phyloP scores from a whole-genome alignment of 805 yeast genomes.

The Grigorovia yakushimaensis region DNA sequence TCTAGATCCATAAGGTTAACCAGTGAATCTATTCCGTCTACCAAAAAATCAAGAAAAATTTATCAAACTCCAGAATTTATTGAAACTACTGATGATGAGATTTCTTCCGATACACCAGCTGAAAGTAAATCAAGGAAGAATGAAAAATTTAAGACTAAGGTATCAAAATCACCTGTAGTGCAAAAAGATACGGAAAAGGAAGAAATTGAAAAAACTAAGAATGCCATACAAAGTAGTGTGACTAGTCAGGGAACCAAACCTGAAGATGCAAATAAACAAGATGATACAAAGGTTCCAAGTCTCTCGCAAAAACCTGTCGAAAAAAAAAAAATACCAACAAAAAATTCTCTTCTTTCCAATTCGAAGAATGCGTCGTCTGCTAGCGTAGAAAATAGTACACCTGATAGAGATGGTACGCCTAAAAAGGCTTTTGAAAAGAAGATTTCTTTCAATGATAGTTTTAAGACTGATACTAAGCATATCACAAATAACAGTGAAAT shows the following conservation, averaged over 20 bases:
- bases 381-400: too few species aligned
- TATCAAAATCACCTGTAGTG: too few species aligned
- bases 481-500: neutral
- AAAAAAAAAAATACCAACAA: too few species aligned
- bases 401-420: too few species aligned
- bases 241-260: neutral
- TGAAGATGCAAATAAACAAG: neutral
- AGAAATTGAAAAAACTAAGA: neutral
- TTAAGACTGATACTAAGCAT: neutral
- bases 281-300: neutral
- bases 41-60: neutral
- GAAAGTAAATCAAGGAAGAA: neutral
- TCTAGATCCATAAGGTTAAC: neutral
- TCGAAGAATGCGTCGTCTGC: too few species aligned
- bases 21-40: neutral
- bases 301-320: too few species aligned
- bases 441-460: too few species aligned
- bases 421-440: too few species aligned
- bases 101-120: neutral
- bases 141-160: too few species aligned
- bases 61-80: constrained; percentile 5
- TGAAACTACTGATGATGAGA: constrained; percentile 3
- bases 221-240: neutral
- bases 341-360: too few species aligned
- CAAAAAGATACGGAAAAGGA: too few species aligned